Evolutionary conservation across 192 early-diverging fungal genomes (phyloP).

Genomic region (Coemansia sp.): DNA sequence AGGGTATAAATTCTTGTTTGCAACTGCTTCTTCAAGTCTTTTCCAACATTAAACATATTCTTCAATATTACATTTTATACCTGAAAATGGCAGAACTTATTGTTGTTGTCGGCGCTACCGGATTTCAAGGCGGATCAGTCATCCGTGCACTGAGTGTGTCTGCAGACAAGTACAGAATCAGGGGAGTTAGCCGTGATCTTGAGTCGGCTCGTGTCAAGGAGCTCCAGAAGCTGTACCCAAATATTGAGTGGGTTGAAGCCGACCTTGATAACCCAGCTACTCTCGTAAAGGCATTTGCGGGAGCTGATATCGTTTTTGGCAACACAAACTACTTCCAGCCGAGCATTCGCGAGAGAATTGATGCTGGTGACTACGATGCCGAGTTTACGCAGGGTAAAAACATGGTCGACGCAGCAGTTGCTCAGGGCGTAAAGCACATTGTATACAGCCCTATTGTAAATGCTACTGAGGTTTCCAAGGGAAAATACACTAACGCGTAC

Average conservation of each 20-base stretch:
- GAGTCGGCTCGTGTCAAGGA: neutral
- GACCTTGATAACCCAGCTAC: neutral
- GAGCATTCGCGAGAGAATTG: neutral
- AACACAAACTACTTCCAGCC: neutral
- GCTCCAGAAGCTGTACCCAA: neutral
- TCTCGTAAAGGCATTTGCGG: neutral
- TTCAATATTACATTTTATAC: too few relatives aligned
- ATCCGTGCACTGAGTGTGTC: neutral
- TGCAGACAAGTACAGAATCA: neutral
- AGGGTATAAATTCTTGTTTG: too few relatives aligned
- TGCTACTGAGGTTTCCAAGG: slow-evolving; percentile 14
- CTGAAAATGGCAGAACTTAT: neutral
- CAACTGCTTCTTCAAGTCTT: too few relatives aligned
- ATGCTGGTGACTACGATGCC: neutral
- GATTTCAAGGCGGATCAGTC: neutral
- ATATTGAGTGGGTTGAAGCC: neutral
- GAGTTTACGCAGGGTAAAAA: slow-evolving; percentile 34
- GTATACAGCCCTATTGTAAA: slow-evolving; percentile 26
- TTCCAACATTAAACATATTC: too few relatives aligned
- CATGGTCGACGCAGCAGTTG: slow-evolving; percentile 31
- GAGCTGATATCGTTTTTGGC: neutral
- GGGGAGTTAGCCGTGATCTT: neutral
- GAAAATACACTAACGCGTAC: slow-evolving; percentile 17
- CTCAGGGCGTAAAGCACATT: slow-evolving; percentile 14
- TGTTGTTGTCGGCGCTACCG: slow-evolving; percentile 1